Evolutionary conservation across 2,329 filamentous ascomycete genomes (phyloP), one percentile per base, ranked within the genome.

Genomic region (Penicillium decumbens): DNA sequence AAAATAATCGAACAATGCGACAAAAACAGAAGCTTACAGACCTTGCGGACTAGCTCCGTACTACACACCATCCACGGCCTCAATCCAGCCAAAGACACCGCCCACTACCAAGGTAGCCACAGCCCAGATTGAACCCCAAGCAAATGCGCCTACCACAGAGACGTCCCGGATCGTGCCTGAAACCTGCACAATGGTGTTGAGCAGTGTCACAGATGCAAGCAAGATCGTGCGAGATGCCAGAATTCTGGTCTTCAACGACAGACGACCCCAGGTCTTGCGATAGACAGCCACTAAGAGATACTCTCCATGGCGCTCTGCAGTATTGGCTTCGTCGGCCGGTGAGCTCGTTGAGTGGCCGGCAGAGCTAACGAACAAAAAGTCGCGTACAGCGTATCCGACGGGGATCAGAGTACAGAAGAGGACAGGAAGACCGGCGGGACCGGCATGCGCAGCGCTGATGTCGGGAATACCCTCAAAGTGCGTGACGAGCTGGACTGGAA

Each of bases 41-140:
- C 32, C 35, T 23, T 43, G 15, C 29, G 13, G 37, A 24, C 28
- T 30, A 15, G 24, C n/a, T 25, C 39, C 37, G n/a, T 15, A 6
- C 18, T 44, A 71, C 57, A 70, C 61, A 5, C 65, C 67, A 45
- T 71, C 67, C 28, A 68, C 70, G 6, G 61, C 67, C 50, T 71
- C 69, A 41, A 73, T 65, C 71, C 71, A 74, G 25, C 63, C 64
- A 54, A 69, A 73, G 27, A 59, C 52, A 35, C 56, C 49, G 4
- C 67, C 69, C 27, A 62, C 60, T 8, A 53, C 51, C 49, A 67
- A 33, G 2, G 59, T 62, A 3, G 67, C 87, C 20, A 77, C 61
- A n/a, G 80, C 81, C 89, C 89, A 96, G 30, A 92, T 75, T 20
- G 75, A 75, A 1, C 87, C 83, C 77, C 90, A 97, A 0, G 79